Evolutionary conservation across 2,329 filamentous ascomycete genomes (phyloP), one percentile per base, ranked within the genome.

Genomic region (Sporothrix pallida): DNA sequence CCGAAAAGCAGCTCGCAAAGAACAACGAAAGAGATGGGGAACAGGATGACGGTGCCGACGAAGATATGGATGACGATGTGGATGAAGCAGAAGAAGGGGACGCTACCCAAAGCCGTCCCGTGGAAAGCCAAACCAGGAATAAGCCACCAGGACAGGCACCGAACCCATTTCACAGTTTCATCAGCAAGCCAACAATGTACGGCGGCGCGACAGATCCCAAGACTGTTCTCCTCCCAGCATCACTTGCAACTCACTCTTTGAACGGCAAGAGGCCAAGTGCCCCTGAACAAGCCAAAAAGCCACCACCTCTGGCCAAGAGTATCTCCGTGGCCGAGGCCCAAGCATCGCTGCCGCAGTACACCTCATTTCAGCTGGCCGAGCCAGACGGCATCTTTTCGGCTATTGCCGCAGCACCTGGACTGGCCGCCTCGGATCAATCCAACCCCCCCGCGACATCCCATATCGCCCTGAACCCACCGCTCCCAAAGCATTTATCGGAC

Each of bases 321-420:
- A 63, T 56, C n/a, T 54, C 42, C 12, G 20, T 48, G 6, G 12
- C n/a, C 44, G 42, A 37, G 12, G 31, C 26, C 7, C 46, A 69
- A 1, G 8, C 23, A 17, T n/a, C 46, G 13, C 9, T 13, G 10
- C 69, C 69, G 26, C 8, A 26, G 75, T 74, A 1, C 76, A 77
- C 12, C 75, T 52, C 65, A n/a, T 63, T 67, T 7, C 63, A 75
- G 44, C 20, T 77, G 17, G 78, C 78, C 6, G 76, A 78, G 8
- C 78, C 79, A 0, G 81, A 83, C 26, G 77, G 83, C n/a, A 77
- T 82, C 37, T 79, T 83, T 23, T 80, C 79, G 10, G 76, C 78
- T 17, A 73, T 79, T 2, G 71, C 72, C 0, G 31, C 46, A 13
- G 54, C 62, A 37, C 23, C 62, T 26, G 71, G 31, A 9, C 48